Conservation (phyloP, 2,329 filamentous ascomycete genomes). For the Sclerotinia trifoliorum region DNA sequence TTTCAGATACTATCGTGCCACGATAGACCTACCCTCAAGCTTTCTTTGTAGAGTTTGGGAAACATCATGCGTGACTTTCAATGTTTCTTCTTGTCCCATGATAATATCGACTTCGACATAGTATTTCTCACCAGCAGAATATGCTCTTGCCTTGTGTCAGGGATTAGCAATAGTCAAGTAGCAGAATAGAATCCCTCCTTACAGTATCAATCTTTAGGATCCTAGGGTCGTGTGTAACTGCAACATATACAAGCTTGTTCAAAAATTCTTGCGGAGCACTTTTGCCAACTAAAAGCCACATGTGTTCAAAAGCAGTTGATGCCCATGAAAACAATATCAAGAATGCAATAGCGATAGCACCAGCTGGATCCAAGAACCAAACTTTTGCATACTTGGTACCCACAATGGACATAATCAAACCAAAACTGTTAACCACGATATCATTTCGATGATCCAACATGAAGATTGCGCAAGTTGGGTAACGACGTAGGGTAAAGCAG, state of each 20-base stretch:
- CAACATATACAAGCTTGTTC: constrained; percentile 94
- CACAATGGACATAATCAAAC: constrained; percentile 86
- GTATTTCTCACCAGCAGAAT: constrained; percentile 50
- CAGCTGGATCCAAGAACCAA: constrained; percentile 95
- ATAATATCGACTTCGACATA: constrained; percentile 97
- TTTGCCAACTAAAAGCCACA: constrained; percentile 86
- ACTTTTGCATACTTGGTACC: constrained; percentile 68
- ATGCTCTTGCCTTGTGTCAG: constrained; percentile 18
- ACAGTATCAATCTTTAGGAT: constrained; percentile 84
- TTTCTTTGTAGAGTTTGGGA: constrained; percentile 94
- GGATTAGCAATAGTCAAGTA: not conserved
- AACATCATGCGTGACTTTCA: constrained; percentile 83
- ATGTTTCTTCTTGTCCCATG: constrained; percentile 73
- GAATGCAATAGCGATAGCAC: constrained; percentile 78
- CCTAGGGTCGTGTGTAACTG: constrained; percentile 81
- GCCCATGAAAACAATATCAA: constrained; percentile 81
- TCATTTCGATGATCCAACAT: constrained; percentile 99
- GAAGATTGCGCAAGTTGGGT: constrained; percentile 86
- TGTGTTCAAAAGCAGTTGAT: constrained; percentile 82
- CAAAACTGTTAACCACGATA: constrained; percentile 92
- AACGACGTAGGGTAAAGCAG: constrained; percentile 86
- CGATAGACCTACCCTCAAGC: constrained; percentile 64
- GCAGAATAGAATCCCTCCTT: not conserved
- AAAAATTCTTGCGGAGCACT: constrained; percentile 81
- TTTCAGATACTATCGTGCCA: not conserved